Evolutionary conservation across 177 flowering plant species (phyloP).

Genomic region (Vitis hybrid): DNA sequence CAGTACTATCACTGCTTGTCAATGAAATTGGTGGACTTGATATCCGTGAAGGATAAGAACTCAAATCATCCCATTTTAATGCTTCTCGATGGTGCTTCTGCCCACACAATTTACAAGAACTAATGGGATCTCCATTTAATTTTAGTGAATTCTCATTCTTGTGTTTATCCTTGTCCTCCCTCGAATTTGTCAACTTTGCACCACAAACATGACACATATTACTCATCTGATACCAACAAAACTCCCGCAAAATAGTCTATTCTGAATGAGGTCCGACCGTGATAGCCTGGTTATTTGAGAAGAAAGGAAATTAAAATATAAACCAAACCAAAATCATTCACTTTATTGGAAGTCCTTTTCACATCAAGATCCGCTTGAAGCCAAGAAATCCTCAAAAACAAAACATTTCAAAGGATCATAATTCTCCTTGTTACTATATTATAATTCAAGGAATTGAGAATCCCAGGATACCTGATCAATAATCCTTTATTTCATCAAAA

Average conservation of each 20-base stretch:
- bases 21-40: conserved; percentile 55
- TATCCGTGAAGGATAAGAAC: conserved; percentile 28
- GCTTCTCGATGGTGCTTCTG: conserved; percentile 32
- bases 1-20: conserved; percentile 47
- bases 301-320: background rate
- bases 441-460: background rate
- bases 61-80: conserved; percentile 22
- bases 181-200: conserved; percentile 15
- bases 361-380: background rate
- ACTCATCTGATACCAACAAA: conserved; percentile 26
- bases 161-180: conserved; percentile 10
- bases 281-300: conserved; percentile 16
- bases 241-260: background rate
- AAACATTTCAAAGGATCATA: background rate
- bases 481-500: background rate
- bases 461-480: background rate
- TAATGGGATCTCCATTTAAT: conserved; percentile 18
- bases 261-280: conserved; percentile 2
- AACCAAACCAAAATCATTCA: background rate
- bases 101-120: conserved; percentile 34
- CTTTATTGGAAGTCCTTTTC: background rate
- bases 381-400: background rate
- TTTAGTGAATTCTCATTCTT: conserved; percentile 12
- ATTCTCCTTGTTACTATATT: background rate
- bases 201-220: conserved; percentile 43